Conservation (phyloP, 768 basidiomycete genomes). For the Tylopilus sp. region DNA sequence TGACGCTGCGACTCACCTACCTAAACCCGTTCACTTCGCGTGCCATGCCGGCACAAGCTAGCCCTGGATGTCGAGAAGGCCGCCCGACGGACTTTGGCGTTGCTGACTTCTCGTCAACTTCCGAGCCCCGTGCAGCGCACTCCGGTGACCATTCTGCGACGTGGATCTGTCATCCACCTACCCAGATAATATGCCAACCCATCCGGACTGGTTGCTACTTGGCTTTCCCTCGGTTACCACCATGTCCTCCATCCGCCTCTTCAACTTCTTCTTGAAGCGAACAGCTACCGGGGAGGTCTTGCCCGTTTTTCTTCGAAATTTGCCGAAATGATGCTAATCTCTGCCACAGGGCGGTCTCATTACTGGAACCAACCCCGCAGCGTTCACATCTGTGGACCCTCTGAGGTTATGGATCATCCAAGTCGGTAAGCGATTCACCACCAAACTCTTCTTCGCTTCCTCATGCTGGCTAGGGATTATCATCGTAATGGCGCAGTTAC, state of each 20-base stretch:
- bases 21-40: too few relatives aligned
- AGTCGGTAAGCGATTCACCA: constrained; percentile 40
- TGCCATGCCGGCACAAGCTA: too few relatives aligned
- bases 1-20: too few relatives aligned
- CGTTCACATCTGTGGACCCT: constrained; percentile 64
- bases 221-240: not conserved
- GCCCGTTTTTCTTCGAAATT: not conserved
- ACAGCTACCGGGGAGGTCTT: constrained; percentile 24
- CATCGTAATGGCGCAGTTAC: constrained; percentile 70
- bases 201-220: too few relatives aligned
- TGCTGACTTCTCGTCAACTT: too few relatives aligned
- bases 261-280: constrained; percentile 5
- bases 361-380: constrained; percentile 68
- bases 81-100: too few relatives aligned
- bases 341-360: constrained; percentile 64
- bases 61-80: too few relatives aligned
- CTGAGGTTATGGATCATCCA: constrained; percentile 71
- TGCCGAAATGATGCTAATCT: constrained; percentile 2
- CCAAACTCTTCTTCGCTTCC: not conserved
- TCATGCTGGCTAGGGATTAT: constrained; percentile 60
- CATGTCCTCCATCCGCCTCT: constrained; percentile 22
- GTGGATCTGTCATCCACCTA: too few relatives aligned
- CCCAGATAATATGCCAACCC: too few relatives aligned
- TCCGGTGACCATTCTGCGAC: too few relatives aligned
- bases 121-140: too few relatives aligned